phyloP scores from a whole-genome alignment of 345 rosid species.

The Populus nigra region DNA sequence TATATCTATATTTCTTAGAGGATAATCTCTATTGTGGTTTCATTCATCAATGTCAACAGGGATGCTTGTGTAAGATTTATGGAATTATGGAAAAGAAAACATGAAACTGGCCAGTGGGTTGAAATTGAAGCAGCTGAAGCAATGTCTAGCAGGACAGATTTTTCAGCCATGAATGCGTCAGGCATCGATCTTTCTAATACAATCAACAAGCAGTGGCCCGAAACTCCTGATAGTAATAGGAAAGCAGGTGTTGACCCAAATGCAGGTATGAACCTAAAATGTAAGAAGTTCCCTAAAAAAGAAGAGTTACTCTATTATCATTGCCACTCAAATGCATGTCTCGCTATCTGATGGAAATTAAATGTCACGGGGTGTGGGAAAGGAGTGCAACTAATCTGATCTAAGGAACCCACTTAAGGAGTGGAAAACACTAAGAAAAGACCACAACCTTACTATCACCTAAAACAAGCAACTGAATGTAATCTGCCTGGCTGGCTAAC shows the following conservation, averaged over 20 bases:
- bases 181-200: conserved; percentile 60
- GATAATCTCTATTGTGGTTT: conserved; percentile 15
- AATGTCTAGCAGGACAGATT: conserved; percentile 50
- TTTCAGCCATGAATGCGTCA: conserved; percentile 54
- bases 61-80: conserved; percentile 76
- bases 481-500: background rate
- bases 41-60: conserved; percentile 45
- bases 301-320: background rate
- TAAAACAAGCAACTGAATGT: background rate
- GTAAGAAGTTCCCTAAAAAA: background rate
- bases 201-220: conserved; percentile 52
- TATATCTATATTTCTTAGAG: conserved; percentile 7
- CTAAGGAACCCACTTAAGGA: background rate
- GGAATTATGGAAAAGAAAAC: conserved; percentile 92
- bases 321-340: background rate
- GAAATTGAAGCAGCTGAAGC: conserved; percentile 82
- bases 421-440: background rate
- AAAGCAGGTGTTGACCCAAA: conserved; percentile 34
- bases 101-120: conserved; percentile 89
- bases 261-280: conserved; percentile 34
- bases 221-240: conserved; percentile 48
- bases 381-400: background rate
- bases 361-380: background rate
- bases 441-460: background rate
- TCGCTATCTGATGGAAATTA: background rate